Conservation (phyloP, 1,284 basidiomycete species). For the Tylopilus sp. region DNA sequence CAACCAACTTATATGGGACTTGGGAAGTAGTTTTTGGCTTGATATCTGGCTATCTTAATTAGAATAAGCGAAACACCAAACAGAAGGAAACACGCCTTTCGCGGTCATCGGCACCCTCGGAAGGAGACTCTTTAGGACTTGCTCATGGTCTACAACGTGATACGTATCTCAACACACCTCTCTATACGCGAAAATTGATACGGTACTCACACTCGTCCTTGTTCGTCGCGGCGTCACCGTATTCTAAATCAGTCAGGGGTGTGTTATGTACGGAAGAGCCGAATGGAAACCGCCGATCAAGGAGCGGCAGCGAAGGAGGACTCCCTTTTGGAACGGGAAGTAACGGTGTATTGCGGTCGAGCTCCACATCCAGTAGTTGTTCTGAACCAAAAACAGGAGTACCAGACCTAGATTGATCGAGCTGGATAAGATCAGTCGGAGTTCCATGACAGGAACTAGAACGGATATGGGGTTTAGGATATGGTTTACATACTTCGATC, state of each 20-base stretch:
- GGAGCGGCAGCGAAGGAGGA: conserved; percentile 28
- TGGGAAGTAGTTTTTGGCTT: conserved; percentile 36
- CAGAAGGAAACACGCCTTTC: conserved; percentile 41
- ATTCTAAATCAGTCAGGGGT: background rate
- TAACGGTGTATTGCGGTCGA: conserved; percentile 58
- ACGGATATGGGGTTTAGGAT: background rate
- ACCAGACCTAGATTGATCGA: conserved; percentile 53
- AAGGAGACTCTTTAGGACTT: conserved; percentile 43
- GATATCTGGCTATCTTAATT: conserved; percentile 33
- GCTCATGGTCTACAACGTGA: conserved; percentile 37
- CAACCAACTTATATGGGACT: conserved; percentile 54
- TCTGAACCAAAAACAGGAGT: conserved; percentile 58
- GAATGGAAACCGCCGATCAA: conserved; percentile 21
- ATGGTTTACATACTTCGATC: conserved; percentile 55
- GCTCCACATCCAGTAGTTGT: conserved; percentile 68
- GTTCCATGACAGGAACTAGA: background rate
- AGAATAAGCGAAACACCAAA: conserved; percentile 1
- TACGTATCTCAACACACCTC: background rate
- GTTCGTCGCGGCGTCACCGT: background rate
- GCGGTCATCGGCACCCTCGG: conserved; percentile 56
- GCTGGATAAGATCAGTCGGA: conserved; percentile 37
- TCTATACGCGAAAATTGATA: background rate
- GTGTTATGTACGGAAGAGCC: conserved; percentile 1
- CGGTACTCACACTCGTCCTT: conserved; percentile 26
- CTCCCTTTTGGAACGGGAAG: conserved; percentile 35